Evolutionary conservation across 179 eudicot genomes (phyloP).

Genomic region (Spergularia azorica): DNA sequence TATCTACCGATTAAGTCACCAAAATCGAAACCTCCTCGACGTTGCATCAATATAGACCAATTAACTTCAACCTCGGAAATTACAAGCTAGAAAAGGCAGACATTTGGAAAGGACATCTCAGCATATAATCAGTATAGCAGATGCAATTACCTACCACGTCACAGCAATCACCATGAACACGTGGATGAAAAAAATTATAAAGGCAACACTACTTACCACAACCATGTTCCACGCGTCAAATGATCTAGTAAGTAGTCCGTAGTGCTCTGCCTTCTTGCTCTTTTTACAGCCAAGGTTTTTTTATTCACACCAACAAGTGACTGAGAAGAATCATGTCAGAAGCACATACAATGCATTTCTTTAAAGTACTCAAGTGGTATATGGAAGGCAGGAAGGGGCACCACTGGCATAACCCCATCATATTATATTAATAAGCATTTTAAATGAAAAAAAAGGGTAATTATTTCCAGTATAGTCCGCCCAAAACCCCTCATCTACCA

Average conservation of each 20-base stretch:
- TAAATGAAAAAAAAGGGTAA: no score
- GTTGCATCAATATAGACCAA: not conserved
- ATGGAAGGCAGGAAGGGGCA: not conserved
- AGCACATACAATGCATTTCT: not conserved
- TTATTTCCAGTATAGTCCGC: no score
- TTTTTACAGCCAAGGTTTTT: conserved; percentile 53
- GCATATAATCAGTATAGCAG: not conserved
- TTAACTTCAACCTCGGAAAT: not conserved
- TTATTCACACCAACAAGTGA: conserved; percentile 46
- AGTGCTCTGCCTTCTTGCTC: conserved; percentile 69
- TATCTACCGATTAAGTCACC: not conserved
- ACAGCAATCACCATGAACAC: not conserved
- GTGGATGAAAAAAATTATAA: not conserved
- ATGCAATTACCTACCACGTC: no score
- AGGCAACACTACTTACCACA: conserved; percentile 50
- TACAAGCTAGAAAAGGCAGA: not conserved
- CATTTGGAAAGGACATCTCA: not conserved
- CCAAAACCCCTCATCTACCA: no score
- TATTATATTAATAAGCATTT: no score
- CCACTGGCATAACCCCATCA: no score
- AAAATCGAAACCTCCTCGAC: not conserved
- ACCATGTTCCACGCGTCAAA: conserved; percentile 69
- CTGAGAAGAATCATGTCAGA: conserved; percentile 39
- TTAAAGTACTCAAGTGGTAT: not conserved
- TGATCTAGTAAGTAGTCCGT: conserved; percentile 61